Percentiles rank a stretch among this genome's conserved stretches.
phyloP scores from a whole-genome alignment of 148 eudicot genomes.

The Rhododendron ovatum region DNA sequence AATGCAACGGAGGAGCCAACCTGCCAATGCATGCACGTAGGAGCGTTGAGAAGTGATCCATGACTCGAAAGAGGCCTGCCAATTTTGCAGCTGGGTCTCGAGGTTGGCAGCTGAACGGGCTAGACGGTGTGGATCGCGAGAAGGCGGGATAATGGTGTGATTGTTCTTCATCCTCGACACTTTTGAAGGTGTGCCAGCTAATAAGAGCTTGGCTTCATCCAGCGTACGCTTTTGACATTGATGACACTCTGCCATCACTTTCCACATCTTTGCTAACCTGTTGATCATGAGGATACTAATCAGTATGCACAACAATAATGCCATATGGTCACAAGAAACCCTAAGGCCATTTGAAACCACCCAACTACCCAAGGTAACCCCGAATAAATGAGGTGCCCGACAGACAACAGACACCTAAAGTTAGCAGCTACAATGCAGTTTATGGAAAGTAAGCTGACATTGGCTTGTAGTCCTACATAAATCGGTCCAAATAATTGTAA shows the following conservation, averaged over 20 bases:
- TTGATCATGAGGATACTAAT: background rate
- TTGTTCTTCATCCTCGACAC: conserved; percentile 36
- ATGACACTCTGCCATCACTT: conserved; percentile 86
- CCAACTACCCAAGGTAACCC: too few species aligned
- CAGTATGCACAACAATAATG: background rate
- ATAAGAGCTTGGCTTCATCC: conserved; percentile 84
- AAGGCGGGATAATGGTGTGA: conserved; percentile 43
- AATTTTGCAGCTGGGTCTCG: conserved; percentile 75
- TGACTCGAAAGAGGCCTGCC: conserved; percentile 71
- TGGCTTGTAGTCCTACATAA: background rate
- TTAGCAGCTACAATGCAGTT: background rate
- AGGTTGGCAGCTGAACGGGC: conserved; percentile 84
- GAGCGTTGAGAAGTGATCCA: conserved; percentile 90
- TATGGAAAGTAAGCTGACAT: background rate
- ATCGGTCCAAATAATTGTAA: background rate
- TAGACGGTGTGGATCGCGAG: conserved; percentile 58
- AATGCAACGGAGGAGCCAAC: conserved; percentile 83
- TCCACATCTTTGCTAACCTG: conserved; percentile 94
- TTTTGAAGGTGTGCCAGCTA: conserved; percentile 80
- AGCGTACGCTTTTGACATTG: conserved; percentile 77
- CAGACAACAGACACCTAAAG: background rate
- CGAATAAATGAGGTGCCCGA: too few species aligned
- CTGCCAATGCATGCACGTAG: conserved; percentile 58
- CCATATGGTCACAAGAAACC: background rate
- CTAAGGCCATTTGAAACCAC: background rate